Evolutionary conservation across 2,329 filamentous ascomycete species (phyloP).

Genomic region (Sclerotinia spermophila): DNA sequence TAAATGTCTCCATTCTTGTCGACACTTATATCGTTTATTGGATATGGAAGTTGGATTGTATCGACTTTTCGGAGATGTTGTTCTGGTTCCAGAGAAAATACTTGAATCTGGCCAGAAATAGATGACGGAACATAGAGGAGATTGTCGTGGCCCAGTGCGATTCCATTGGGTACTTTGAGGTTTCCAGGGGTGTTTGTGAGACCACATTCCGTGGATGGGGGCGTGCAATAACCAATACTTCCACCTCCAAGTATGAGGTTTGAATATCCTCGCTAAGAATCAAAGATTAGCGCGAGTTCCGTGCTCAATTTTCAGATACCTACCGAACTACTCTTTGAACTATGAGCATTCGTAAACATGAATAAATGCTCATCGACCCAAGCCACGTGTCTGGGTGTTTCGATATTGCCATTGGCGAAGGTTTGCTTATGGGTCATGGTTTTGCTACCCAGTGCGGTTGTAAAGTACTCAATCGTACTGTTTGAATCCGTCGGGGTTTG

Average conservation of each 20-base stretch:
- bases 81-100: constrained; percentile 20
- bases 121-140: constrained; percentile 38
- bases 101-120: constrained; percentile 14
- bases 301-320: neutral
- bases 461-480: constrained; percentile 39
- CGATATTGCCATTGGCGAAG: constrained; percentile 33
- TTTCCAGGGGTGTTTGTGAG: constrained; percentile 29
- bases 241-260: constrained; percentile 33
- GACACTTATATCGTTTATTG: constrained; percentile 39
- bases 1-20: constrained; percentile 39
- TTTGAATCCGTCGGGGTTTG: constrained; percentile 34
- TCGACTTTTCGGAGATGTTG: constrained; percentile 27
- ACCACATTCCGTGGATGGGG: constrained; percentile 26
- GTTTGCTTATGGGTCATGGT: constrained; percentile 38
- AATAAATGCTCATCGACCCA: constrained; percentile 38
- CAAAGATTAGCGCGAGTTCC: constrained; percentile 17
- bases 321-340: constrained; percentile 31
- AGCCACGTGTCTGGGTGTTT: constrained; percentile 39
- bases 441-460: constrained; percentile 29
- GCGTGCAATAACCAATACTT: constrained; percentile 35
- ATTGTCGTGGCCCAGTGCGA: constrained; percentile 36
- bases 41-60: constrained; percentile 33
- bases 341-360: constrained; percentile 40
- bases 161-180: constrained; percentile 38
- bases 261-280: constrained; percentile 26